phyloP scores from a whole-genome alignment of 345 rosid species.

The Isatis tinctoria region DNA sequence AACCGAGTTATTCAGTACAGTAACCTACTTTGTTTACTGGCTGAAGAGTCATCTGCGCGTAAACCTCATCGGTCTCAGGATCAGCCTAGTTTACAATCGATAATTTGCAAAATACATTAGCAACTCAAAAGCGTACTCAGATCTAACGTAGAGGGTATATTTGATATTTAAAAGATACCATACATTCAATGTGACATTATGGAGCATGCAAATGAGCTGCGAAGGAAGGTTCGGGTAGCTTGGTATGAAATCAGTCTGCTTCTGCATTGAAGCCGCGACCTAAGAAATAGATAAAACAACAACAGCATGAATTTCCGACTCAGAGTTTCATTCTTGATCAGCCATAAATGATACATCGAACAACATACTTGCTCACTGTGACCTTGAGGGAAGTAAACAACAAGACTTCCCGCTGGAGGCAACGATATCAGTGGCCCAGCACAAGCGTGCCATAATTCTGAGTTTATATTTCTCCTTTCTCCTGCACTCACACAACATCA shows the following conservation, averaged over 20 bases:
- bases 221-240: constrained; percentile 63
- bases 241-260: constrained; percentile 46
- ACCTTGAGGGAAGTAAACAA: constrained; percentile 91
- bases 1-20: not conserved
- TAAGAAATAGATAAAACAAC: constrained; percentile 4
- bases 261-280: constrained; percentile 77
- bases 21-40: constrained; percentile 44
- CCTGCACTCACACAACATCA: constrained; percentile 41
- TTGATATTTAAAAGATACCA: not conserved
- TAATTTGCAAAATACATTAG: not conserved
- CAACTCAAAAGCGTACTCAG: not conserved
- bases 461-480: constrained; percentile 72
- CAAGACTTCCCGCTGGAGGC: constrained; percentile 84
- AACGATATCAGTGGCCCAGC: constrained; percentile 89
- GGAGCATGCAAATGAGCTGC: constrained; percentile 67
- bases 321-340: constrained; percentile 2
- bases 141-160: not conserved
- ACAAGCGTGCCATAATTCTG: constrained; percentile 95
- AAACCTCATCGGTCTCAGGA: constrained; percentile 74
- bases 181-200: constrained; percentile 71
- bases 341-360: not conserved
- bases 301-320: not conserved
- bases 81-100: constrained; percentile 48
- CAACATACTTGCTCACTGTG: constrained; percentile 83
- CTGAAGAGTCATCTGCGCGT: constrained; percentile 79